Percentiles rank a stretch among this genome's conserved stretches.
phyloP scores from a whole-genome alignment of 106 monocot genomes.

The Phalaenopsis aphrodite region DNA sequence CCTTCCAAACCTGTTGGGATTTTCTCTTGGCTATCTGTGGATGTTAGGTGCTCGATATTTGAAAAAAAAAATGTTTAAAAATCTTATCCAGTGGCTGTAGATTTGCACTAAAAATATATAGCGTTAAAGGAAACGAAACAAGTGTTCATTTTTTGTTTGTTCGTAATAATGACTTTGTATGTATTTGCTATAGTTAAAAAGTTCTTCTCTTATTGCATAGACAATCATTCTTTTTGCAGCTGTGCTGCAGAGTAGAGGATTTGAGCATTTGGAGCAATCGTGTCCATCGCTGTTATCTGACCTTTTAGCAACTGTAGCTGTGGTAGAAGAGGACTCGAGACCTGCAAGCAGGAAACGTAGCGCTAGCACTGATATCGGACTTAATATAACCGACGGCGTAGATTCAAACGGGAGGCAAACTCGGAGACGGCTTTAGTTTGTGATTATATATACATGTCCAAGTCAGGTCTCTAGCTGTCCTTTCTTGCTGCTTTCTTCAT shows the following conservation, averaged over 20 bases:
- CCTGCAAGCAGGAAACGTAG: constrained; percentile 27
- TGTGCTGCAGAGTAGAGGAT: constrained; percentile 84
- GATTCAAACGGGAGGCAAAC: constrained; percentile 40
- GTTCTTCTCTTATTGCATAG: background rate
- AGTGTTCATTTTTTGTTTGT: no score
- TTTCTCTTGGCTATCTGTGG: no score
- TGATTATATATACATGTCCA: background rate
- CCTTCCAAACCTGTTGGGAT: no score
- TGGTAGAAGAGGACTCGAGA: constrained; percentile 36
- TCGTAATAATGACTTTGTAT: background rate
- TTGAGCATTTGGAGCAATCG: constrained; percentile 40
- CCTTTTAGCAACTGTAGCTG: constrained; percentile 59
- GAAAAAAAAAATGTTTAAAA: no score
- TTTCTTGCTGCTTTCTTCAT: background rate
- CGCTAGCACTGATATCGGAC: constrained; percentile 31
- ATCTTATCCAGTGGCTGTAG: no score
- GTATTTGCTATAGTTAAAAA: background rate
- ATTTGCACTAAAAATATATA: background rate
- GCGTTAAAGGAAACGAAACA: background rate
- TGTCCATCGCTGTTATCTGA: constrained; percentile 65
- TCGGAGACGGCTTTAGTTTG: constrained; percentile 39
- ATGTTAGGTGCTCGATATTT: no score
- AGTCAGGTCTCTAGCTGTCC: background rate
- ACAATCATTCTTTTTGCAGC: constrained; percentile 39
- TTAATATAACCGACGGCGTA: constrained; percentile 25